phyloP scores from a whole-genome alignment of 2,329 filamentous ascomycete genomes.

The Coniella lustricola region DNA sequence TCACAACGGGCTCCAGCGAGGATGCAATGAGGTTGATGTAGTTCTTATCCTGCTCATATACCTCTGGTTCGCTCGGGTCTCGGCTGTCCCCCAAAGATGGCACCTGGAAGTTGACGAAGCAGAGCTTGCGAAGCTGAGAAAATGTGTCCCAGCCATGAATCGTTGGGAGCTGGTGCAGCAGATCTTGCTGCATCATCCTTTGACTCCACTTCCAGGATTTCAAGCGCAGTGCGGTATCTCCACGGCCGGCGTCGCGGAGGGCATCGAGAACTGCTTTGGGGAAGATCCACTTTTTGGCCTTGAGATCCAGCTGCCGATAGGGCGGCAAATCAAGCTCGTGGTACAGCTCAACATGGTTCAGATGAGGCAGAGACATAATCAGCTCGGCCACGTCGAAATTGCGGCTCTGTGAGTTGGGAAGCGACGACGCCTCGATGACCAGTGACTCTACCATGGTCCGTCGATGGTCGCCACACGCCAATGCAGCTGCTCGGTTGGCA shows the following conservation, averaged over 20 bases:
- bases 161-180: slow-evolving; percentile 38
- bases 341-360: slow-evolving; percentile 65
- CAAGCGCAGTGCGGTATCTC: slow-evolving; percentile 30
- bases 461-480: slow-evolving; percentile 54
- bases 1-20: slow-evolving; percentile 46
- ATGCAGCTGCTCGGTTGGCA: slow-evolving; percentile 31
- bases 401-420: slow-evolving; percentile 45
- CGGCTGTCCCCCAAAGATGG: slow-evolving; percentile 39
- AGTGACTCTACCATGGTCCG: slow-evolving; percentile 60
- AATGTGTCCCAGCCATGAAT: slow-evolving; percentile 54
- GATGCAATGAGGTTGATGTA: slow-evolving; percentile 35
- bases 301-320: slow-evolving; percentile 48
- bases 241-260: slow-evolving; percentile 41
- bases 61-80: slow-evolving; percentile 29
- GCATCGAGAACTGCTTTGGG: slow-evolving; percentile 57
- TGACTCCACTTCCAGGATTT: slow-evolving; percentile 57
- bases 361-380: slow-evolving; percentile 56
- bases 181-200: slow-evolving; percentile 40
- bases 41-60: slow-evolving; percentile 28
- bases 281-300: slow-evolving; percentile 62
- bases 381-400: slow-evolving; percentile 43
- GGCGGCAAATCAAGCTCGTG: slow-evolving; percentile 63
- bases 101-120: slow-evolving; percentile 57
- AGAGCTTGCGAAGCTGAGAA: slow-evolving; percentile 44
- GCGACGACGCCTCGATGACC: slow-evolving; percentile 58